phyloP scores from a whole-genome alignment of 345 rosid genomes.

The Populus alba region DNA sequence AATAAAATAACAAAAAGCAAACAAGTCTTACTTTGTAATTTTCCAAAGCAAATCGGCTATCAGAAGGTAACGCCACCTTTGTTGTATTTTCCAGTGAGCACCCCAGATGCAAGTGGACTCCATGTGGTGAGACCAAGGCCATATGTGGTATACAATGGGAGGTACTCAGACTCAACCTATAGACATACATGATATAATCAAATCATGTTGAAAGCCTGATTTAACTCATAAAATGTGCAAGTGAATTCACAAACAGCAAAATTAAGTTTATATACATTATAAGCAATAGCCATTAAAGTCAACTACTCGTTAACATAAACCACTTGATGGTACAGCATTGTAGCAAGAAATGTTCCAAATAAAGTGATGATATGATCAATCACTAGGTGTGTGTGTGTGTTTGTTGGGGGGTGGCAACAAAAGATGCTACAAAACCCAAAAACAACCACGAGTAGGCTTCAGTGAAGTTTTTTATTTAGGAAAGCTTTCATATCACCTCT shows the following conservation, averaged over 20 bases:
- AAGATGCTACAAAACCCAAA: neutral
- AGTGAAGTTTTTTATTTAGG: no score
- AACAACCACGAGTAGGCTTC: neutral
- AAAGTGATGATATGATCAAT: neutral
- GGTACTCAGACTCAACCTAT: conserved; percentile 90
- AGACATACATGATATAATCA: conserved; percentile 6
- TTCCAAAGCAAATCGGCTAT: conserved; percentile 92
- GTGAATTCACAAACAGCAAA: no score
- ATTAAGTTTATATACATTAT: no score
- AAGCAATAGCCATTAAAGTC: no score
- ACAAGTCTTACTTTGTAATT: conserved; percentile 64
- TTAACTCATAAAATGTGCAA: no score
- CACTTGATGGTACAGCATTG: no score
- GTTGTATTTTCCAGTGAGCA: conserved; percentile 93
- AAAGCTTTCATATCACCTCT: neutral
- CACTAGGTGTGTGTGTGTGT: neutral
- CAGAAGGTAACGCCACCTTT: conserved; percentile 84
- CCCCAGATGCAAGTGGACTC: conserved; percentile 99
- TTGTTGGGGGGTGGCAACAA: no score
- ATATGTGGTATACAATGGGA: conserved; percentile 76
- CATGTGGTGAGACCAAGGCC: conserved; percentile 95
- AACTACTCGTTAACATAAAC: no score
- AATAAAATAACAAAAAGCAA: neutral
- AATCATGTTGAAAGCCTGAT: no score
- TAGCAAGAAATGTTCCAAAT: no score